Conservation (phyloP, 345 rosid species). For the Gynandropsis gynandra region DNA sequence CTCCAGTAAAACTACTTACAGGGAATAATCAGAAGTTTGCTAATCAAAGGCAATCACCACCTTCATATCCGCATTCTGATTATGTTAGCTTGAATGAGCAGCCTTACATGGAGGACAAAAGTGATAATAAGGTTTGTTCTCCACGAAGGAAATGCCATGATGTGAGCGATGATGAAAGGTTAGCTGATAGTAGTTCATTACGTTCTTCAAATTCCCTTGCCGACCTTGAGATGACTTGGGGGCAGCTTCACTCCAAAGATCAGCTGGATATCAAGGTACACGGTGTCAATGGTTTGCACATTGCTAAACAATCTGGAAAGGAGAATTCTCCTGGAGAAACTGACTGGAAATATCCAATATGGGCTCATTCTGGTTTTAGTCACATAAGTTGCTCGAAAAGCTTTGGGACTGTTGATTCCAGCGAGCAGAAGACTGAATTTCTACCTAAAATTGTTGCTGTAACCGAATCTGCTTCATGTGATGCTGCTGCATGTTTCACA, state of each 20-base stretch:
- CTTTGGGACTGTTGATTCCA: conserved; percentile 54
- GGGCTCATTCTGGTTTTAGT: conserved; percentile 73
- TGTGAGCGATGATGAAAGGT: conserved; percentile 18
- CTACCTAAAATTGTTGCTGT: conserved; percentile 38
- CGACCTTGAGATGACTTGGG: conserved; percentile 23
- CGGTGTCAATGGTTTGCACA: conserved; percentile 38
- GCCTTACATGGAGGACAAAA: conserved; percentile 21
- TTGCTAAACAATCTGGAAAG: conserved; percentile 41
- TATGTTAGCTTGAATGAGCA: conserved; percentile 25
- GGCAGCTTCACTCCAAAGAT: conserved; percentile 37
- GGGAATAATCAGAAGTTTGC: conserved; percentile 21
- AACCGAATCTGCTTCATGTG: conserved; percentile 55
- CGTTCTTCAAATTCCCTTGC: conserved; percentile 19
- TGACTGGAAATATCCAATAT: conserved; percentile 59
- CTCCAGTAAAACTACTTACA: conserved; percentile 18
- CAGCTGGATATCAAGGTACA: conserved; percentile 39
- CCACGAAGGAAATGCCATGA: conserved; percentile 26
- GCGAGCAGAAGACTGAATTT: conserved; percentile 48
- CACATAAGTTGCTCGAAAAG: conserved; percentile 85
- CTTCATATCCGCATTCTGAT: no score
- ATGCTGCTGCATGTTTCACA: conserved; percentile 49
- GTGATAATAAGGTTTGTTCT: conserved; percentile 20
- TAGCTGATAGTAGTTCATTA: conserved; percentile 21
- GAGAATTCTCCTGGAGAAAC: conserved; percentile 40
- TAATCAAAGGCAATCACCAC: conserved; percentile 24